phyloP scores from a whole-genome alignment of 208 protist species.

The Herpetomonas tarakana region DNA sequence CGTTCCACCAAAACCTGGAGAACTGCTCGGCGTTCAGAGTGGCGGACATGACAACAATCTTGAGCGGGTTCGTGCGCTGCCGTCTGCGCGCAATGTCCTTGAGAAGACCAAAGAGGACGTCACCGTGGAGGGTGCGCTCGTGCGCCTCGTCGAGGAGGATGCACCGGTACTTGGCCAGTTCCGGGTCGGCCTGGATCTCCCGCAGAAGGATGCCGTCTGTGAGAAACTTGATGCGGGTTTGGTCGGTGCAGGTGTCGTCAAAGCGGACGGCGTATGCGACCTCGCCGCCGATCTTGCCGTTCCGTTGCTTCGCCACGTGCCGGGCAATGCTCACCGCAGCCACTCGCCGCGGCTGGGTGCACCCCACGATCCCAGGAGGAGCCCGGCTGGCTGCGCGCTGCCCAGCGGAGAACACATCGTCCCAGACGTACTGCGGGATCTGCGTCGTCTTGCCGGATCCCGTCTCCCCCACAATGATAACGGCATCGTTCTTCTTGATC shows the following conservation, averaged over 20 bases:
- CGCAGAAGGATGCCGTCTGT: conserved; percentile 97
- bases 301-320: conserved; percentile 91
- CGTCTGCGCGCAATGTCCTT: conserved; percentile 78
- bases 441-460: conserved; percentile 93
- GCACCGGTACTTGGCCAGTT: conserved; percentile 93
- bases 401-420: conserved; percentile 51
- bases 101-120: conserved; percentile 91
- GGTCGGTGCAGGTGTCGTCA: conserved; percentile 84
- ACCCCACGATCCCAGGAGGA: conserved; percentile 77
- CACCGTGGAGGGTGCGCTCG: conserved; percentile 97
- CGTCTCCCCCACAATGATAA: conserved; percentile 93
- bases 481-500: conserved; percentile 72
- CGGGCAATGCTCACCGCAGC: conserved; percentile 95
- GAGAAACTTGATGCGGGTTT: conserved; percentile 94
- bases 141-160: conserved; percentile 99
- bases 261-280: conserved; percentile 95
- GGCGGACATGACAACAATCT: conserved; percentile 97
- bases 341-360: conserved; percentile 97
- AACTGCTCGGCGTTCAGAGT: conserved; percentile 96
- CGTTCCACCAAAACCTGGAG: conserved; percentile 93
- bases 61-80: conserved; percentile 48
- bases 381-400: not conserved
- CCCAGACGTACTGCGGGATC: conserved; percentile 94
- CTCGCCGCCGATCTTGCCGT: conserved; percentile 68
- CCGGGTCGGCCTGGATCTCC: conserved; percentile 92